These are phyloP conservation scores for Neofusicoccum parvum DNA, from an alignment of 2,329 filamentous ascomycete genomes.

Conservation along the genomic window DNA sequence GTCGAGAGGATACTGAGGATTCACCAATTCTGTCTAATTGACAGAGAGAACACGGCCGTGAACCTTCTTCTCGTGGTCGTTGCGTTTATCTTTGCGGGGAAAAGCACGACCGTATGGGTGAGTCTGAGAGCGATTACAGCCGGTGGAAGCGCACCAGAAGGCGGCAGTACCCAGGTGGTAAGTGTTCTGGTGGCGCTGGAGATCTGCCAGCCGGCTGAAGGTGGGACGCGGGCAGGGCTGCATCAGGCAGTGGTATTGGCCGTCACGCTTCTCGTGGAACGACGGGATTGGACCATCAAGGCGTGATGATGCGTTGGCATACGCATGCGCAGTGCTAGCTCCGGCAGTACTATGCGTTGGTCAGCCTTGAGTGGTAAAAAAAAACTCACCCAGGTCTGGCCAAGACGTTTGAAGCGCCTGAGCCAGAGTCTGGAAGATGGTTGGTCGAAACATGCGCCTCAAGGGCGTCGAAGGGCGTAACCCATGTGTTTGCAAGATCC, in stretches of 20 bases:
- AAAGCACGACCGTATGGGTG: neutral
- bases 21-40: neutral
- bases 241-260: neutral
- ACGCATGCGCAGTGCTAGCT: too few relatives aligned
- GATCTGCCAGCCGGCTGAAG: neutral
- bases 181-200: neutral
- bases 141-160: neutral
- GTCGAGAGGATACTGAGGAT: accelerated
- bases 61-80: slow-evolving; percentile 21
- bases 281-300: too few relatives aligned
- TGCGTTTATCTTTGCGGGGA: slow-evolving; percentile 18
- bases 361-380: too few relatives aligned
- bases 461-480: too few relatives aligned
- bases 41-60: neutral
- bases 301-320: too few relatives aligned
- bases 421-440: too few relatives aligned
- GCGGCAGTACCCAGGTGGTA: neutral
- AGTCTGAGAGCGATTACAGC: neutral
- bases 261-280: neutral
- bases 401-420: too few relatives aligned
- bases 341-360: too few relatives aligned
- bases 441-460: too few relatives aligned
- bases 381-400: too few relatives aligned
- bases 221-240: neutral
- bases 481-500: too few relatives aligned